Conservation (phyloP, 306 rosid genomes). For the Senna tora region DNA sequence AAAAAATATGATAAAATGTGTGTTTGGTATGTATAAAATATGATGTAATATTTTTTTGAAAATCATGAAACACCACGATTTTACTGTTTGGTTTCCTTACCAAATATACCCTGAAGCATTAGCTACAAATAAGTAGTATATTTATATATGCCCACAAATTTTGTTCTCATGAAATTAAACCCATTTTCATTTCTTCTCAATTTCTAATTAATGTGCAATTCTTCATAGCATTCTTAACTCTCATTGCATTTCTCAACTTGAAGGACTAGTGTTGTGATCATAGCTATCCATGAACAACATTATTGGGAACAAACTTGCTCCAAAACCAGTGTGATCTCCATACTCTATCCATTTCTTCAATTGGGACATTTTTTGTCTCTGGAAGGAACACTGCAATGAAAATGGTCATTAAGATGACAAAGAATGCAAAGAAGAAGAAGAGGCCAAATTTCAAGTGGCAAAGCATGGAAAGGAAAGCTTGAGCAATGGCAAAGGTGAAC, state of each 20-base stretch:
- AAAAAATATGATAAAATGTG: too few relatives aligned
- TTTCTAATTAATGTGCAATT: too few relatives aligned
- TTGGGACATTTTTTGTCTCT: constrained; percentile 58
- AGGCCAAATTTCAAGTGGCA: constrained; percentile 64
- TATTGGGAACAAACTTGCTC: constrained; percentile 30
- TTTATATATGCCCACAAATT: too few relatives aligned
- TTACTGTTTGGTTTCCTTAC: too few relatives aligned
- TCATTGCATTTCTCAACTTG: neutral
- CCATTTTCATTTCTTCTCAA: too few relatives aligned
- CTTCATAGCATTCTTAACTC: too few relatives aligned
- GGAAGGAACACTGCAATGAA: constrained; percentile 48
- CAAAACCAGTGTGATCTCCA: constrained; percentile 66
- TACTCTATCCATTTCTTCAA: constrained; percentile 55
- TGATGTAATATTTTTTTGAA: too few relatives aligned
- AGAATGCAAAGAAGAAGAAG: constrained; percentile 56
- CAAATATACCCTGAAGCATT: too few relatives aligned
- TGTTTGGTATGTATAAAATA: too few relatives aligned
- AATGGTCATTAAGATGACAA: constrained; percentile 47
- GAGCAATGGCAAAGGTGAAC: constrained; percentile 50
- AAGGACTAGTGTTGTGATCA: neutral
- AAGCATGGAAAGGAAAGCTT: constrained; percentile 49
- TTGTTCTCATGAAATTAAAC: too few relatives aligned
- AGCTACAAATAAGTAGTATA: too few relatives aligned
- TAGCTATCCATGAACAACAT: neutral
- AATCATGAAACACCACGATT: too few relatives aligned